These are phyloP conservation scores for Bipolaris gigantea DNA, from an alignment of 2,329 filamentous ascomycete genomes.

Conservation along the genomic window DNA sequence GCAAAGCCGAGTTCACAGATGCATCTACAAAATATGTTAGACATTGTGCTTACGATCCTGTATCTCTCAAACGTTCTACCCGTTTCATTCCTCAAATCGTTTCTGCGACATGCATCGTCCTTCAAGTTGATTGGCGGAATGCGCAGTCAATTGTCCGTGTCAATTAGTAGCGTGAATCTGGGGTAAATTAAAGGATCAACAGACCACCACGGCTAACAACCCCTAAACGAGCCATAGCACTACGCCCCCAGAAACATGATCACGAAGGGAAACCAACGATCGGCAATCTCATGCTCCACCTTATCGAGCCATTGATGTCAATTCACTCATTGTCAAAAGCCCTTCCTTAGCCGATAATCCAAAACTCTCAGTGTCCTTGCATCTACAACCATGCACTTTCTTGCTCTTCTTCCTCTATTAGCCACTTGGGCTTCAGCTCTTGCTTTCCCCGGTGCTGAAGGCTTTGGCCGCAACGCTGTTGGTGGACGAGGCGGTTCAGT, in stretches of 20 bases:
- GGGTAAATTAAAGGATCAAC: constrained; percentile 18
- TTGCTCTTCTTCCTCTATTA: constrained; percentile 21
- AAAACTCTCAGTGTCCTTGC: not conserved
- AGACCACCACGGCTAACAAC: not conserved
- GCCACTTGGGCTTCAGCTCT: constrained; percentile 24
- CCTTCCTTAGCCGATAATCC: not conserved
- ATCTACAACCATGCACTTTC: constrained; percentile 16
- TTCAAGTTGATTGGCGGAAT: constrained; percentile 19
- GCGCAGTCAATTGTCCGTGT: not conserved
- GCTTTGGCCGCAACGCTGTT: constrained; percentile 52
- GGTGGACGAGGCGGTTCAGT: constrained; percentile 53
- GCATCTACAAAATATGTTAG: not conserved
- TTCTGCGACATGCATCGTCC: not conserved
- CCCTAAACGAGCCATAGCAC: not conserved
- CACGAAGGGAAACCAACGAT: not conserved
- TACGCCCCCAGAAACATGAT: not conserved
- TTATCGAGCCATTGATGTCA: not conserved
- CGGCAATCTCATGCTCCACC: not conserved
- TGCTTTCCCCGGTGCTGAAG: constrained; percentile 57
- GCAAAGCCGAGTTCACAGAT: not conserved
- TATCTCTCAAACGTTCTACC: no score
- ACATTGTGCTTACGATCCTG: no score
- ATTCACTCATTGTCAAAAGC: not conserved
- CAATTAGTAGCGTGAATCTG: constrained; percentile 11
- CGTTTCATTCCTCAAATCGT: no score